Percentiles rank a stretch among this genome's conserved stretches.
Evolutionary conservation across 805 yeast genomes (phyloP).

Genomic region (Lipomyces lipofer): DNA sequence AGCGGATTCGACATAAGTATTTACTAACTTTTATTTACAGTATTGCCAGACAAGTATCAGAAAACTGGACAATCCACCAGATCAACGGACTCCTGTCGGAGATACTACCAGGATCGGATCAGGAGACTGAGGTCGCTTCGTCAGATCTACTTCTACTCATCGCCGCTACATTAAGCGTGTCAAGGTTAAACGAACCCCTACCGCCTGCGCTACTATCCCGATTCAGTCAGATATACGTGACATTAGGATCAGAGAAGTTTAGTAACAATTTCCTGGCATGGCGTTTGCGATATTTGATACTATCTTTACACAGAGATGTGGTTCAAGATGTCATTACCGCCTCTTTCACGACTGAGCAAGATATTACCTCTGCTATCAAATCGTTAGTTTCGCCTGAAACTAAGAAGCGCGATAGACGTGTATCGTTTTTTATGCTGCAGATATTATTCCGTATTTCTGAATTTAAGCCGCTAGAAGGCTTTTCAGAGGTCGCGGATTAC

Average conservation of each 20-base stretch:
- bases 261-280: constrained; percentile 5
- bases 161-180: constrained; percentile 5
- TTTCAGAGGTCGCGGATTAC: constrained; percentile 1
- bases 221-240: background rate
- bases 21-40: background rate
- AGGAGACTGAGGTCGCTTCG: background rate
- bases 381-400: constrained; percentile 6
- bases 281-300: constrained; percentile 17
- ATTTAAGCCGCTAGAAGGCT: background rate
- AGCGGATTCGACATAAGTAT: too few species aligned
- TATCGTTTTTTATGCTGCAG: constrained; percentile 9
- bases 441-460: constrained; percentile 13
- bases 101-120: background rate
- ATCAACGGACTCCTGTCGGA: background rate
- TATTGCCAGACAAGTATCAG: constrained; percentile 4
- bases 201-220: background rate
- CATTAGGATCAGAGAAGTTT: background rate
- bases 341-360: background rate
- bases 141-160: constrained; percentile 8
- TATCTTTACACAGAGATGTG: constrained; percentile 9
- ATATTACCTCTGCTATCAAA: background rate
- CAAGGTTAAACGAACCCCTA: constrained; percentile 1
- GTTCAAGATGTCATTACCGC: background rate
- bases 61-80: constrained; percentile 13
- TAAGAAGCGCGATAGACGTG: background rate